Percentiles rank a stretch among this genome's conserved stretches.
phyloP scores from a whole-genome alignment of 352 stramenopile genomes.

The Pythium aphanidermatum region DNA sequence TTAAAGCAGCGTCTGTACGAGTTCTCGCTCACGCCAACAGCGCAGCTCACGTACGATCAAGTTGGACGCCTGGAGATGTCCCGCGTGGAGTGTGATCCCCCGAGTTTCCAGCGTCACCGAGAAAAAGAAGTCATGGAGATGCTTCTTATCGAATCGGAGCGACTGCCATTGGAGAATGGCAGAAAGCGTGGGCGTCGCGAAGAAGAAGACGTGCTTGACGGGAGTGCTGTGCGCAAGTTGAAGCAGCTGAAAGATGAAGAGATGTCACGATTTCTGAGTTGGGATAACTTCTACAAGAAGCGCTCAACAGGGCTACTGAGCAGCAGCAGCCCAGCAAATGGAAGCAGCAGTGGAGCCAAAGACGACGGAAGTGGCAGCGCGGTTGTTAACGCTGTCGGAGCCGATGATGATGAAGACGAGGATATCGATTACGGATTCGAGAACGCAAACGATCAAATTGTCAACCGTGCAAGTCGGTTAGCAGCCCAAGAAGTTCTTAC shows the following conservation, averaged over 20 bases:
- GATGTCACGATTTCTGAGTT: constrained; percentile 63
- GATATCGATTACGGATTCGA: constrained; percentile 84
- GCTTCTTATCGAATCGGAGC: constrained; percentile 78
- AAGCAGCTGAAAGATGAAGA: constrained; percentile 71
- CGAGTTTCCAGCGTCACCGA: constrained; percentile 82
- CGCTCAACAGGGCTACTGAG: constrained; percentile 34
- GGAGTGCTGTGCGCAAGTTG: constrained; percentile 38
- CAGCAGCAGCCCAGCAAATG: too few relatives aligned
- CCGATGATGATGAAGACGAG: constrained; percentile 49
- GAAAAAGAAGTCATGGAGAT: constrained; percentile 90
- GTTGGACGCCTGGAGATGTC: constrained; percentile 90
- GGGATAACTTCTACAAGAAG: constrained; percentile 64
- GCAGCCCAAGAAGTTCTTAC: constrained; percentile 64
- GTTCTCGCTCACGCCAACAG: constrained; percentile 95
- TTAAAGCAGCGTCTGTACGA: constrained; percentile 95
- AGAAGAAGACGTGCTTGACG: constrained; percentile 30
- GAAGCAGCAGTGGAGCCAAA: too few relatives aligned
- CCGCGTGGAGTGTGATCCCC: constrained; percentile 83
- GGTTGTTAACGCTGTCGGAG: neutral
- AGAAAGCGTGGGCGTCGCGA: constrained; percentile 25
- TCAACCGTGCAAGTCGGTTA: constrained; percentile 67
- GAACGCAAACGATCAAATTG: constrained; percentile 75
- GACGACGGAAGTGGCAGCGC: too few relatives aligned
- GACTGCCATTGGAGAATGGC: constrained; percentile 44
- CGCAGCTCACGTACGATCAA: constrained; percentile 94